Conservation (phyloP, 305 asterid genomes). For the Solanum hybrid region DNA sequence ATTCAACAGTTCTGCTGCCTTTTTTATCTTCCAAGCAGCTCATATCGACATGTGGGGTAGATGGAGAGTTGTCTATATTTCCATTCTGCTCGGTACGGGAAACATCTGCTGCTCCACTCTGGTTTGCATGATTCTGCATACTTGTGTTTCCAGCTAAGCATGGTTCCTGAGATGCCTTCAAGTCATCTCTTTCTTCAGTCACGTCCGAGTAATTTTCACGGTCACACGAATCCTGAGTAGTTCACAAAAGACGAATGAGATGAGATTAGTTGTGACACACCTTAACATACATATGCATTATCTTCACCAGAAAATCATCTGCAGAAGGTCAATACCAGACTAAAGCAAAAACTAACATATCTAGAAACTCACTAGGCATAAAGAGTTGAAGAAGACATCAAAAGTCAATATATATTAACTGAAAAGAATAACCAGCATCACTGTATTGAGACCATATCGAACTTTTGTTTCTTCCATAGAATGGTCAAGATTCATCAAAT, state of each 20-base stretch:
- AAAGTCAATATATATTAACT: background rate
- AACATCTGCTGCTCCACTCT: conserved; percentile 3
- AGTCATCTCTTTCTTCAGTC: conserved; percentile 62
- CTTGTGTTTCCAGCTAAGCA: conserved; percentile 3
- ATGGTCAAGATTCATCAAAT: background rate
- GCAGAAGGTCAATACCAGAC: background rate
- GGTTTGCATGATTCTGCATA: conserved; percentile 18
- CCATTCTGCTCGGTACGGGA: conserved; percentile 6
- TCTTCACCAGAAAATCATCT: background rate
- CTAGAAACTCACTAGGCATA: background rate
- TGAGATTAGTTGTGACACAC: background rate
- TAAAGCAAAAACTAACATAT: background rate
- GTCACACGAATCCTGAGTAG: conserved; percentile 62
- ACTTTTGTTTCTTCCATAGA: background rate
- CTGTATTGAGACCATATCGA: background rate
- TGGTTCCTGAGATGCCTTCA: conserved; percentile 26
- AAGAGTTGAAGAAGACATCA: background rate
- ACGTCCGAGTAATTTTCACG: conserved; percentile 72
- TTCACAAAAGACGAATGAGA: background rate
- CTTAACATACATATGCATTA: background rate
- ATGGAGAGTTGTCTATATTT: conserved; percentile 8
- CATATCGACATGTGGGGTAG: conserved; percentile 14
- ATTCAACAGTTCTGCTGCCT: conserved; percentile 11
- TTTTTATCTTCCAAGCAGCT: background rate
- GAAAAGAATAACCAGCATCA: background rate